Evolutionary conservation across 768 basidiomycete genomes (phyloP).

Genomic region (Fomitopsis pulvina): DNA sequence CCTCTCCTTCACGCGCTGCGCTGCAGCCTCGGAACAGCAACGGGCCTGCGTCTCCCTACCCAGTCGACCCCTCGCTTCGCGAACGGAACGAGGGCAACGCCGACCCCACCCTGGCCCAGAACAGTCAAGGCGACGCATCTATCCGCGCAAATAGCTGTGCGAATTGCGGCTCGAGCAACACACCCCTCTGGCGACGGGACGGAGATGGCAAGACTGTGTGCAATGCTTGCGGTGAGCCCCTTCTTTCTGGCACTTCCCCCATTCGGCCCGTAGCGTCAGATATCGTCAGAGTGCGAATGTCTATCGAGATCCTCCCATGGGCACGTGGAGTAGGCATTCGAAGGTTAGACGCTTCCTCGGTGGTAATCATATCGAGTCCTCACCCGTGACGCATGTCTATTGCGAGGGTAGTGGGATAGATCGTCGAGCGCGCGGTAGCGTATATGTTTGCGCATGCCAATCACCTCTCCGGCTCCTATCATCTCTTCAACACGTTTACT

Average conservation of each 20-base stretch:
- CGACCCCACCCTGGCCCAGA: slow-evolving; percentile 17
- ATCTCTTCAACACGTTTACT: slow-evolving; percentile 13
- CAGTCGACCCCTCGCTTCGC: slow-evolving; percentile 19
- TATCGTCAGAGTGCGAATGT: slow-evolving; percentile 1
- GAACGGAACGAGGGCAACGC: slow-evolving; percentile 19
- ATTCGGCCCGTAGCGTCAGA: slow-evolving; percentile 18
- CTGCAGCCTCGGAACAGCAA: slow-evolving; percentile 33
- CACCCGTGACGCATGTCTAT: slow-evolving; percentile 20
- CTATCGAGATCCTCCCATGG: slow-evolving; percentile 12
- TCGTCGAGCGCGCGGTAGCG: slow-evolving; percentile 10
- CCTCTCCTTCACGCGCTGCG: slow-evolving; percentile 16
- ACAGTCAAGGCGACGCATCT: slow-evolving; percentile 1
- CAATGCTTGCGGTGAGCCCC: slow-evolving; percentile 80
- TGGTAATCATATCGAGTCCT: slow-evolving; percentile 25
- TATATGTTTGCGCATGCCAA: slow-evolving; percentile 1
- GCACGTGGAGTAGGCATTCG: slow-evolving; percentile 35
- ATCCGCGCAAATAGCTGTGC: slow-evolving; percentile 36
- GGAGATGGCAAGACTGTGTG: slow-evolving; percentile 78
- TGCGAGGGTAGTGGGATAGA: slow-evolving; percentile 15
- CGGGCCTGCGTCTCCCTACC: slow-evolving; percentile 16
- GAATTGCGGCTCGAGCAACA: slow-evolving; percentile 72
- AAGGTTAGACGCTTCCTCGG: slow-evolving; percentile 11
- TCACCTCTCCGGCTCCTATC: slow-evolving; percentile 7
- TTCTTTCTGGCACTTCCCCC: slow-evolving; percentile 26
- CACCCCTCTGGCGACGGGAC: slow-evolving; percentile 83